Conservation (phyloP, 768 basidiomycete species). For the Sporobolomyces pararoseus region DNA sequence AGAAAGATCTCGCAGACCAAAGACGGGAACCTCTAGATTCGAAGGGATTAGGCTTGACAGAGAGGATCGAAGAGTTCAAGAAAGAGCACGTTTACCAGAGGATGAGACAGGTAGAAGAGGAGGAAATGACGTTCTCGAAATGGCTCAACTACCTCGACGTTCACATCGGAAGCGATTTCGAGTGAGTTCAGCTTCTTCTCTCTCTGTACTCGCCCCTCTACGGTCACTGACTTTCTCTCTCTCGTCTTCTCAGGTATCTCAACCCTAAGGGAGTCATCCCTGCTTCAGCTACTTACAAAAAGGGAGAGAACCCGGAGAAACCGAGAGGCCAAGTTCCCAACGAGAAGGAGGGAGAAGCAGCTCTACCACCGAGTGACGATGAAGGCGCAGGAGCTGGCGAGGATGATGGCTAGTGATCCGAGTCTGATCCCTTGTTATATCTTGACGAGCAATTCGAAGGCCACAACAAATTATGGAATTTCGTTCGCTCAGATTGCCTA, state of each 20-base stretch:
- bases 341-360: conserved; percentile 6
- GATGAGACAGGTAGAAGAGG: conserved; percentile 80
- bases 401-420: conserved; percentile 51
- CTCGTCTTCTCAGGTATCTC: conserved; percentile 54
- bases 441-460: too few relatives aligned
- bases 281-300: conserved; percentile 53
- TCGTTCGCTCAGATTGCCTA: too few relatives aligned
- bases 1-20: conserved; percentile 52
- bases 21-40: conserved; percentile 49
- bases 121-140: conserved; percentile 70
- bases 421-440: too few relatives aligned
- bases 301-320: conserved; percentile 39
- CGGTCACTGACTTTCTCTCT: not conserved
- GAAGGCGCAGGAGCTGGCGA: conserved; percentile 29
- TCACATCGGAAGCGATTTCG: conserved; percentile 71
- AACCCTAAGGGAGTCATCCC: conserved; percentile 77
- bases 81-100: conserved; percentile 75
- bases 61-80: conserved; percentile 76
- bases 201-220: not conserved
- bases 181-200: conserved; percentile 40
- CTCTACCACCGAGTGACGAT: conserved; percentile 16
- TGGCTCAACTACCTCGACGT: conserved; percentile 74
- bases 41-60: conserved; percentile 58
- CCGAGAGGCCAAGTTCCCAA: not conserved
- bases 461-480: too few relatives aligned